A percentile compares a stretch with the other conserved stretches of the same genome.
These are phyloP conservation scores for Tolypocladium ophioglossoides DNA, from an alignment of 2,329 filamentous ascomycete genomes.

Conservation along the genomic window DNA sequence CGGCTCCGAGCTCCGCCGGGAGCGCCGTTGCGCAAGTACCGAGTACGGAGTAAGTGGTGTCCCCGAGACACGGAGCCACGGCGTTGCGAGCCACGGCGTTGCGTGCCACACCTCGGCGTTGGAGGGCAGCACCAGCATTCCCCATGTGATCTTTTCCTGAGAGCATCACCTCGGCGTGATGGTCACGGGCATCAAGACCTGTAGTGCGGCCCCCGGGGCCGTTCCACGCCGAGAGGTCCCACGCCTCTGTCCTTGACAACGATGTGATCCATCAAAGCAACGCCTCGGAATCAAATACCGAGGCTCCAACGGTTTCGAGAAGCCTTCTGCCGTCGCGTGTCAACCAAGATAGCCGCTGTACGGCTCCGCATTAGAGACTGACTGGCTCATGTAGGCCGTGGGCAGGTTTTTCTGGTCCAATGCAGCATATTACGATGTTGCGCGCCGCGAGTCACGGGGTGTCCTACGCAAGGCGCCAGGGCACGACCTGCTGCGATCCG, in stretches of 20 bases:
- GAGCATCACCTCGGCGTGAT: neutral
- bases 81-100: too few relatives aligned
- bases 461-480: neutral
- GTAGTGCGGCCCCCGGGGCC: too few relatives aligned
- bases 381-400: neutral
- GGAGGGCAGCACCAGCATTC: too few relatives aligned
- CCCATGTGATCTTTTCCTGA: too few relatives aligned
- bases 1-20: neutral
- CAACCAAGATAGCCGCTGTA: too few relatives aligned
- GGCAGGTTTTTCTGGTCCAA: neutral
- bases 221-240: too few relatives aligned
- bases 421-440: neutral
- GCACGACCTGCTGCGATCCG: neutral
- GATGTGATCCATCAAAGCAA: neutral
- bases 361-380: neutral
- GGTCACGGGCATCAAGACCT: too few relatives aligned
- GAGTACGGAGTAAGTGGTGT: too few relatives aligned
- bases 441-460: neutral
- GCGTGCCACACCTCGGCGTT: too few relatives aligned
- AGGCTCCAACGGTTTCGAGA: neutral
- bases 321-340: neutral
- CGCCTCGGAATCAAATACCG: neutral
- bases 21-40: neutral
- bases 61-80: too few relatives aligned
- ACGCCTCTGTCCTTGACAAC: neutral